phyloP scores from a whole-genome alignment of 768 basidiomycete genomes.

The Kwoniella pini region DNA sequence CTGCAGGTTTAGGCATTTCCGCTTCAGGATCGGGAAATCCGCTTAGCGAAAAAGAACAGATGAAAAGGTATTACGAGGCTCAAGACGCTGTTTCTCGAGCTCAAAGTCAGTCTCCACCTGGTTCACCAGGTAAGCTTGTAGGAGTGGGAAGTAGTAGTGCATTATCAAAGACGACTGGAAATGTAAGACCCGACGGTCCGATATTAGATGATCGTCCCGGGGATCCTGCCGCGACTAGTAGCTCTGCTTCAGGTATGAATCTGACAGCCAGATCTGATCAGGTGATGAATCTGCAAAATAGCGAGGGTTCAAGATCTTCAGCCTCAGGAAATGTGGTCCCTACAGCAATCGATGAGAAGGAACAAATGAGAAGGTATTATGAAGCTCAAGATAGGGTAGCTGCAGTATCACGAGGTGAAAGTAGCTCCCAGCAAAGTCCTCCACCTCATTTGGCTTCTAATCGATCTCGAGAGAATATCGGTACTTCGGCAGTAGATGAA shows the following conservation, averaged over 20 bases:
- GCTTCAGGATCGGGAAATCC: not conserved
- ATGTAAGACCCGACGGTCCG: not conserved
- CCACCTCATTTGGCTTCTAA: too few relatives aligned
- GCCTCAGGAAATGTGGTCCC: not conserved
- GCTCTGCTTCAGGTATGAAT: too few relatives aligned
- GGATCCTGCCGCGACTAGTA: too few relatives aligned
- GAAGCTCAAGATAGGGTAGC: constrained; percentile 39
- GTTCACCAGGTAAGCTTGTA: not conserved
- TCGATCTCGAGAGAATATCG: too few relatives aligned
- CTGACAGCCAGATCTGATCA: too few relatives aligned
- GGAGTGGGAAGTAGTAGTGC: constrained; percentile 5
- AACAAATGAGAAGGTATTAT: constrained; percentile 47
- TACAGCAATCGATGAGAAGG: constrained; percentile 15
- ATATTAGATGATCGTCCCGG: too few relatives aligned
- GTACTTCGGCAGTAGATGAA: constrained; percentile 6
- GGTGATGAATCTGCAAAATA: too few relatives aligned
- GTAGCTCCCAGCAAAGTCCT: not conserved
- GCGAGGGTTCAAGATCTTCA: too few relatives aligned
- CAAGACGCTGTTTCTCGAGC: constrained; percentile 15
- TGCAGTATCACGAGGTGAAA: constrained; percentile 11
- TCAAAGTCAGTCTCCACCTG: not conserved
- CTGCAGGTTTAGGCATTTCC: constrained; percentile 3
- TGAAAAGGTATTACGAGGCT: constrained; percentile 32
- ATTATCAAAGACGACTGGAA: not conserved
- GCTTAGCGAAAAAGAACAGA: constrained; percentile 33